These are phyloP conservation scores for Aspergillus spinulosporus DNA, from an alignment of 2,329 filamentous ascomycete genomes.

Conservation along the genomic window DNA sequence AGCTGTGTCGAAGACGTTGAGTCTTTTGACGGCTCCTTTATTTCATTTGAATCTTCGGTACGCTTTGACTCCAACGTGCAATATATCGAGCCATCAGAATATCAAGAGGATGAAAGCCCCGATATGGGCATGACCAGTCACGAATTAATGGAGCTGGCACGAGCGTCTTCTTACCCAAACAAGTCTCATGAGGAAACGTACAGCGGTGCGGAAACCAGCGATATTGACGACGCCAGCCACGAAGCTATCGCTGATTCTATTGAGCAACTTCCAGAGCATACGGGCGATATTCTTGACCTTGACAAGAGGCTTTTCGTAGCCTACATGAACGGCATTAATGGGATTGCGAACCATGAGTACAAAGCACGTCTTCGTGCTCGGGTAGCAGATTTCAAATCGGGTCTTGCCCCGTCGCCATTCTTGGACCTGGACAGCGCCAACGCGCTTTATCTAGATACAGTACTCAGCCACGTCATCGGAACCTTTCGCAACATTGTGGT, in stretches of 20 bases:
- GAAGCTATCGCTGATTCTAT: slow-evolving; percentile 24
- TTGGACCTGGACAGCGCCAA: slow-evolving; percentile 33
- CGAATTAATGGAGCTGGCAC: slow-evolving; percentile 40
- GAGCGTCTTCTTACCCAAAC: slow-evolving; percentile 23
- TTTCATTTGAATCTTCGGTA: slow-evolving; percentile 38
- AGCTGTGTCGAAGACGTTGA: slow-evolving; percentile 30
- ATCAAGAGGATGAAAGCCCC: slow-evolving; percentile 27
- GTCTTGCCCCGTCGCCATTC: slow-evolving; percentile 34
- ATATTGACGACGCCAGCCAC: slow-evolving; percentile 17
- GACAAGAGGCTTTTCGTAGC: slow-evolving; percentile 43
- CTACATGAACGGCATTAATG: slow-evolving; percentile 46
- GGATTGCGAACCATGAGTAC: slow-evolving; percentile 36
- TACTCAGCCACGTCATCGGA: slow-evolving; percentile 41
- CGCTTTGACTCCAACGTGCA: slow-evolving; percentile 36
- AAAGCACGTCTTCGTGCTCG: slow-evolving; percentile 35
- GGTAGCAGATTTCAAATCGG: slow-evolving; percentile 36
- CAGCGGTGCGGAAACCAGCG: slow-evolving; percentile 17
- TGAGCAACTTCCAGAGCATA: slow-evolving; percentile 34
- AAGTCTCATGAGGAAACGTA: slow-evolving; percentile 20
- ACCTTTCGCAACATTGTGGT: slow-evolving; percentile 43
- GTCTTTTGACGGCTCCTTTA: slow-evolving; percentile 39
- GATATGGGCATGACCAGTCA: slow-evolving; percentile 40
- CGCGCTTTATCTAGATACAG: slow-evolving; percentile 39
- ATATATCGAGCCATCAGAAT: slow-evolving; percentile 36
- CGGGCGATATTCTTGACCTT: slow-evolving; percentile 39